Evolutionary conservation across 345 rosid species (phyloP), one percentile per base, ranked within the genome.

Genomic region (Eucalyptus brandiana): DNA sequence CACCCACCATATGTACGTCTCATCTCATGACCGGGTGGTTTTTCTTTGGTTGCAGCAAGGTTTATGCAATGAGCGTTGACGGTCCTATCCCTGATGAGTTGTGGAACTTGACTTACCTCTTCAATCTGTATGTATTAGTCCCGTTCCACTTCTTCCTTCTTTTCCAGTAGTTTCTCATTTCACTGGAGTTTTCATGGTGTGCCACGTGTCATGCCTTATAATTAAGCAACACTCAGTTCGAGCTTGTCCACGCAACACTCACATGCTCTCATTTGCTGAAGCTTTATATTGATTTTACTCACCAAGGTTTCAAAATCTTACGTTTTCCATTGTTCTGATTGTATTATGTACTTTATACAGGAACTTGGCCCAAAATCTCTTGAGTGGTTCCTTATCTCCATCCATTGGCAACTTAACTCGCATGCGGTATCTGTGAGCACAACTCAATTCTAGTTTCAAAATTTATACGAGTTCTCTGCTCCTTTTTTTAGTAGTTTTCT

Each of bases 41-140:
- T 65, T 65, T 65, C 72, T 65, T 65, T 65, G 72, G 67, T 56
- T 87, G 49, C 86, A 60, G 96, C 91, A 92, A 91, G 89, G 95
- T 92, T 60, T 90, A 88, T 81, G 91, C 93, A 10, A 7, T 87
- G 83, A 89, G 93, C 65, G 94, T 89, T 48, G 89, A 18, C 12
- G 95, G 95, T 28, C 81, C 32, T 30, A 89, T 95, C 51, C 96
- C 96, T 1, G 95, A 94, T 54, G 96, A 93, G 81, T 93, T 94
- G 7, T 95, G 94, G 95, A 92, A 80, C 90, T 89, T 94, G 88
- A 92, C 91, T 54, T 92, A 86, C 87, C 94, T 95, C 85, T 88
- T 88, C 80, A 91, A 92, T 92, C 91, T 95, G 93, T 93, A 95
- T 80, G 89, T 88, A 15, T 76, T 54, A 12, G 15, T 47, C 21